phyloP scores from a whole-genome alignment of 1,284 basidiomycete genomes.

The Boletus smithii region DNA sequence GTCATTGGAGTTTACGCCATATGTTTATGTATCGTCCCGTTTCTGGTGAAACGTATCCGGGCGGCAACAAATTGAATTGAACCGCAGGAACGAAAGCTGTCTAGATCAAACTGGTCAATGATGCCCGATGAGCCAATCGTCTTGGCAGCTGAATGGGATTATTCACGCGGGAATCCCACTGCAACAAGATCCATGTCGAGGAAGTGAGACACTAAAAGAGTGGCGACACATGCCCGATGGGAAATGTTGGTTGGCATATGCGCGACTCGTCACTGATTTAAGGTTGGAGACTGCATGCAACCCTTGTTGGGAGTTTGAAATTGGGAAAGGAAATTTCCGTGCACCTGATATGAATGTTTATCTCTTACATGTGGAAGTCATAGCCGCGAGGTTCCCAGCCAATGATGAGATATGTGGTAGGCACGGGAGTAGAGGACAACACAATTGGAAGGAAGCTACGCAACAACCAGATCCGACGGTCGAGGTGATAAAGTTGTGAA shows the following conservation, averaged over 20 bases:
- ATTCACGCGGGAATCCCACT: slow-evolving; percentile 7
- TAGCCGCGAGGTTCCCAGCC: slow-evolving; percentile 11
- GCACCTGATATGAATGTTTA: slow-evolving; percentile 15
- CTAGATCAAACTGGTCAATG: slow-evolving; percentile 4
- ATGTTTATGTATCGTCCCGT: too few relatives aligned
- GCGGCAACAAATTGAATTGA: slow-evolving; percentile 10
- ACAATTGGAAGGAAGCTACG: slow-evolving; percentile 29
- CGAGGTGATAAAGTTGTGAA: slow-evolving; percentile 24
- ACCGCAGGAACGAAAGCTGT: slow-evolving; percentile 5
- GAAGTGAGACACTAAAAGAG: slow-evolving; percentile 17
- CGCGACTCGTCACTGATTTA: slow-evolving; percentile 8
- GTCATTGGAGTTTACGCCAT: background rate
- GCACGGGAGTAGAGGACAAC: slow-evolving; percentile 28
- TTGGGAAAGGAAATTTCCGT: slow-evolving; percentile 21
- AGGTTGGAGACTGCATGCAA: slow-evolving; percentile 16
- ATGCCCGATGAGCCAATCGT: background rate
- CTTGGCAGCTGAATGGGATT: slow-evolving; percentile 11
- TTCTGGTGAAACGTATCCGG: slow-evolving; percentile 9
- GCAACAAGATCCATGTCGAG: slow-evolving; percentile 28
- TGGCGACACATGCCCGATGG: slow-evolving; percentile 6
- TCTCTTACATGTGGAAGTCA: slow-evolving; percentile 15
- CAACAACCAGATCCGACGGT: slow-evolving; percentile 30
- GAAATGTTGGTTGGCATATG: slow-evolving; percentile 11
- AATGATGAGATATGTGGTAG: slow-evolving; percentile 11
- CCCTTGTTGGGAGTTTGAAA: slow-evolving; percentile 25